phyloP scores from a whole-genome alignment of 345 rosid genomes.

The Eucalyptus sp. region DNA sequence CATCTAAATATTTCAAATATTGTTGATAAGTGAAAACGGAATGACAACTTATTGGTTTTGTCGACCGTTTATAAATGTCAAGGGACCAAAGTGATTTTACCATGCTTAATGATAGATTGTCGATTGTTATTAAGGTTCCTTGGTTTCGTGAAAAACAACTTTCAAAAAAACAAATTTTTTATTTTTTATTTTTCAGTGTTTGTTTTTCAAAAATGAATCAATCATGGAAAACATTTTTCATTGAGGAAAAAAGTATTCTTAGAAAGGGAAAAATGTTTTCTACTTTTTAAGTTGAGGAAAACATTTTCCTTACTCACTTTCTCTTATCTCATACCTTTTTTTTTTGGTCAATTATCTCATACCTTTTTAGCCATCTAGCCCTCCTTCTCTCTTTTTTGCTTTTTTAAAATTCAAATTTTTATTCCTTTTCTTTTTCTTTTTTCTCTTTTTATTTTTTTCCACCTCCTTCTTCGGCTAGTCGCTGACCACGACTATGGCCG shows the following conservation, averaged over 20 bases:
- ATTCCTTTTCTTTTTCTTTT: too few species aligned
- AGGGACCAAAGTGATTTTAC: not conserved
- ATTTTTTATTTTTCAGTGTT: accelerated
- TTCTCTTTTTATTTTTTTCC: accelerated
- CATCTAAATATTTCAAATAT: not conserved
- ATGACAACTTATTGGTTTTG: not conserved
- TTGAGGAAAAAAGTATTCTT: too few species aligned
- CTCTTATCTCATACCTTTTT: too few species aligned
- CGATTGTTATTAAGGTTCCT: not conserved
- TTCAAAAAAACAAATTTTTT: too few species aligned
- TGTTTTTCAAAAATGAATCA: too few species aligned
- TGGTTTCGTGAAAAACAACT: too few species aligned
- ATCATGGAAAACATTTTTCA: accelerated
- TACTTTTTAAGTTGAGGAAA: too few species aligned
- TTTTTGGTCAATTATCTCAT: too few species aligned
- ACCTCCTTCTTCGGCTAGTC: accelerated
- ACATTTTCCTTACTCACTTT: too few species aligned
- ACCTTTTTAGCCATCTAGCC: too few species aligned
- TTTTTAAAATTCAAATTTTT: too few species aligned
- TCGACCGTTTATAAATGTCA: not conserved
- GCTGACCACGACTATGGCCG: accelerated
- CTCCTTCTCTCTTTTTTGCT: too few species aligned
- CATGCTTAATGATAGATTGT: not conserved
- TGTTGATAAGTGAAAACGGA: not conserved
- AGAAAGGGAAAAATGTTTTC: accelerated